Evolutionary conservation across 2,329 filamentous ascomycete genomes (phyloP).

Genomic region (Didymella pomorum): DNA sequence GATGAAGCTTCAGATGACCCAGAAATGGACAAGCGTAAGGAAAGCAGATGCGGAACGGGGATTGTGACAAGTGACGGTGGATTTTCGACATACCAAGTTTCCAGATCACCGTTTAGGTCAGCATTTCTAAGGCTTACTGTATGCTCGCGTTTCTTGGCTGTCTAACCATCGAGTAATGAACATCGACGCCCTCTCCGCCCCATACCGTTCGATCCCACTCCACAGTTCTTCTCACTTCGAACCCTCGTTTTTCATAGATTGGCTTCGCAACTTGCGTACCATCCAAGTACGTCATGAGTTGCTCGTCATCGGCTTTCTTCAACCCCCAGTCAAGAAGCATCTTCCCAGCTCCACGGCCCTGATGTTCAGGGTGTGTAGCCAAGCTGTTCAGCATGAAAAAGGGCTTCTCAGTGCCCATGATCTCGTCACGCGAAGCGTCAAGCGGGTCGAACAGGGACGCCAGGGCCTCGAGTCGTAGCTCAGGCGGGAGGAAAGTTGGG

Average conservation of each 20-base stretch:
- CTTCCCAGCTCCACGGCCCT: slow-evolving; percentile 51
- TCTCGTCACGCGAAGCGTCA: slow-evolving; percentile 30
- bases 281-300: slow-evolving; percentile 52
- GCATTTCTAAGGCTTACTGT: not conserved
- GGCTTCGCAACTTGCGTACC: slow-evolving; percentile 47
- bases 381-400: slow-evolving; percentile 44
- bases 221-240: slow-evolving; percentile 27
- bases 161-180: slow-evolving; percentile 44
- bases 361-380: slow-evolving; percentile 51
- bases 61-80: too few species aligned
- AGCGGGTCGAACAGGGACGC: slow-evolving; percentile 38
- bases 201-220: slow-evolving; percentile 40
- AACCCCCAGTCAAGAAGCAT: slow-evolving; percentile 52
- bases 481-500: slow-evolving; percentile 80
- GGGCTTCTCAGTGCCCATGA: slow-evolving; percentile 34
- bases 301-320: slow-evolving; percentile 51
- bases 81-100: not conserved
- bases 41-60: not conserved
- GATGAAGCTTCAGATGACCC: too few species aligned
- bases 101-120: not conserved
- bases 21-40: not conserved
- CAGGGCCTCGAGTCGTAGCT: slow-evolving; percentile 51
- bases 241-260: slow-evolving; percentile 51
- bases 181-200: slow-evolving; percentile 41
- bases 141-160: not conserved